Evolutionary conservation across 2,329 filamentous ascomycete genomes (phyloP).

Genomic region (Anthostomella pinea): DNA sequence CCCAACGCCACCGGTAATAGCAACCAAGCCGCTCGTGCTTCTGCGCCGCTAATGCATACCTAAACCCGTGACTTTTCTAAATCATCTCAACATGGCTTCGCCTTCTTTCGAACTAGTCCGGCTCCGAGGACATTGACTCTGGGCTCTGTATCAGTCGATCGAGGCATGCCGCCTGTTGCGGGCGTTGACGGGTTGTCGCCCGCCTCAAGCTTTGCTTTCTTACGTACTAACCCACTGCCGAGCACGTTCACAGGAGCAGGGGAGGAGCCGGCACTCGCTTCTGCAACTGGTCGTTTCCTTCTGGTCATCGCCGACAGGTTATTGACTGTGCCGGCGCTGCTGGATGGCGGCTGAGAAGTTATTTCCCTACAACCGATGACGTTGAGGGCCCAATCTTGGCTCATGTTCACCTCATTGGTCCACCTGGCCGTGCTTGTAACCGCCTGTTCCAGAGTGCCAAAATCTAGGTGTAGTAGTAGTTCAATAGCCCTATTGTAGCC

Average conservation of each 20-base stretch:
- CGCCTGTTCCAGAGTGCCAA: constrained; percentile 62
- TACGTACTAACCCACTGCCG: constrained; percentile 42
- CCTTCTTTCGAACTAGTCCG: constrained; percentile 55
- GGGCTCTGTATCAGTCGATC: constrained; percentile 3
- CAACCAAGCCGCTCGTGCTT: too few species aligned
- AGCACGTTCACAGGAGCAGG: constrained; percentile 32
- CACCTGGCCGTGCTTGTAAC: constrained; percentile 65
- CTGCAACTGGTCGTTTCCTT: constrained; percentile 38
- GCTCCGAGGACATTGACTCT: constrained; percentile 47
- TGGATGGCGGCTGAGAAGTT: constrained; percentile 12
- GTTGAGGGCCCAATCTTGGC: constrained; percentile 49
- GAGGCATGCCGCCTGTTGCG: too few species aligned
- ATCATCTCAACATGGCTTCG: constrained; percentile 37
- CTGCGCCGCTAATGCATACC: too few species aligned
- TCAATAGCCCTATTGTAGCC: constrained; percentile 68
- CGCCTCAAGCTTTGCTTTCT: constrained; percentile 44
- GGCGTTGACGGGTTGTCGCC: constrained; percentile 6
- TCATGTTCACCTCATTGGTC: constrained; percentile 62
- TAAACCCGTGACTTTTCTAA: too few species aligned
- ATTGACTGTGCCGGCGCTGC: constrained; percentile 33
- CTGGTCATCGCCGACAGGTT: constrained; percentile 49
- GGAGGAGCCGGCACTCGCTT: constrained; percentile 4
- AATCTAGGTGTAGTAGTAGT: constrained; percentile 70
- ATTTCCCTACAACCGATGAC: constrained; percentile 44
- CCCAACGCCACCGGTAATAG: too few species aligned